Conservation (phyloP, 805 yeast species). For the Teunomyces gatunensis region DNA sequence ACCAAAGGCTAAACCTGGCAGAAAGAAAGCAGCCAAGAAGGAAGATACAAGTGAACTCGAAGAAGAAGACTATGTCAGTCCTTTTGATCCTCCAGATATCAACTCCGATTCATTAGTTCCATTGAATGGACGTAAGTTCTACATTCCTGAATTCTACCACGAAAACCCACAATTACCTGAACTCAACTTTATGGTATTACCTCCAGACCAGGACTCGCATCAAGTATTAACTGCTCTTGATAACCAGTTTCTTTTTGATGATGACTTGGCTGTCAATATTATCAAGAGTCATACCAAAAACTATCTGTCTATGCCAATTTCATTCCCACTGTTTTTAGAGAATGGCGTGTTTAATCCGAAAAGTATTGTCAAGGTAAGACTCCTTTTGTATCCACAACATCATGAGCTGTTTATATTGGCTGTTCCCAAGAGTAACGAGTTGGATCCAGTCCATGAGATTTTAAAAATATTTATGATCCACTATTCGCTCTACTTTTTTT, state of each 20-base stretch:
- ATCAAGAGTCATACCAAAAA: conserved; percentile 25
- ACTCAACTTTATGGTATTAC: conserved; percentile 6
- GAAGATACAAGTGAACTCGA: conserved; percentile 21
- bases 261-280: conserved; percentile 30
- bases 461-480: conserved; percentile 38
- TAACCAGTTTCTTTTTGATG: conserved; percentile 22
- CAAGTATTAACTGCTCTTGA: conserved; percentile 17
- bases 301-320: conserved; percentile 32
- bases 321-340: conserved; percentile 30
- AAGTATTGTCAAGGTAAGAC: conserved; percentile 27
- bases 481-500: conserved; percentile 39
- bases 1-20: conserved; percentile 5
- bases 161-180: conserved; percentile 18
- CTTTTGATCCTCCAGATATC: conserved; percentile 39
- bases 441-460: conserved; percentile 64
- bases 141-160: conserved; percentile 14
- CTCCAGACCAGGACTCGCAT: neutral
- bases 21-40: conserved; percentile 12
- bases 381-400: conserved; percentile 42
- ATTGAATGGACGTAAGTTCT: conserved; percentile 15
- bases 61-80: conserved; percentile 31
- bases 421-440: conserved; percentile 51
- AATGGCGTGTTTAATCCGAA: conserved; percentile 9
- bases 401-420: conserved; percentile 50
- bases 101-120: conserved; percentile 27